phyloP scores from a whole-genome alignment of 495 filamentous ascomycete genomes.

The Penicillium paxilli region DNA sequence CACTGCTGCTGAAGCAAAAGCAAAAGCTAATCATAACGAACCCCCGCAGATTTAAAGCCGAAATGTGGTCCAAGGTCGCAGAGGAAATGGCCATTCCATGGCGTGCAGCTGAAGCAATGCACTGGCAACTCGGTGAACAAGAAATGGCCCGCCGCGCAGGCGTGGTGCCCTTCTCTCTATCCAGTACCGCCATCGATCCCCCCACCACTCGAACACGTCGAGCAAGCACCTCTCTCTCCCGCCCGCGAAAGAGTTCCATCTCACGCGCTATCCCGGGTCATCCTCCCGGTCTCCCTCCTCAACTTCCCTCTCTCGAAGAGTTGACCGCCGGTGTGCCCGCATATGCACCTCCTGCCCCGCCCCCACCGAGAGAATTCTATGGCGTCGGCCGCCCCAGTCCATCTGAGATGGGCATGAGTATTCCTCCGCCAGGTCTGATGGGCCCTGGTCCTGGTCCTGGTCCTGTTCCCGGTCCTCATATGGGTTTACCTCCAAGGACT shows the following conservation, averaged over 20 bases:
- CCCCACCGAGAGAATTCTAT: conserved; percentile 41
- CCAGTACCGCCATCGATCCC: conserved; percentile 58
- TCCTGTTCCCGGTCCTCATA: no score
- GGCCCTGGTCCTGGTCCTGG: no score
- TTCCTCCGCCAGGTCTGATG: conserved; percentile 29
- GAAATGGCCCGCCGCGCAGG: conserved; percentile 93
- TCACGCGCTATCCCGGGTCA: conserved; percentile 38
- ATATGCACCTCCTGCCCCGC: conserved; percentile 40
- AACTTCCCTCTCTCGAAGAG: conserved; percentile 47
- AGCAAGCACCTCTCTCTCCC: conserved; percentile 45
- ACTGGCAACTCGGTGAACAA: conserved; percentile 91
- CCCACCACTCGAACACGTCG: conserved; percentile 45
- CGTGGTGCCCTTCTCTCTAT: conserved; percentile 74
- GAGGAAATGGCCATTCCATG: conserved; percentile 96
- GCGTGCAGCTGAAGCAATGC: conserved; percentile 95
- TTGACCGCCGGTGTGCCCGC: conserved; percentile 49
- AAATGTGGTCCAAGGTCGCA: conserved; percentile 95
- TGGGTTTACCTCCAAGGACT: conserved; percentile 42
- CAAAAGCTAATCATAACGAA: conserved; percentile 1
- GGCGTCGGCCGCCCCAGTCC: conserved; percentile 36
- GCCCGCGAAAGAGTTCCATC: conserved; percentile 43
- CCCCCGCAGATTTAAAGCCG: conserved; percentile 77
- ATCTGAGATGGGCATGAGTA: conserved; percentile 33
- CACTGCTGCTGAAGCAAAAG: no score
- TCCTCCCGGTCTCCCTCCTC: conserved; percentile 32